Evolutionary conservation across 441 rosid species (phyloP).

Genomic region (Aleurites moluccanus): DNA sequence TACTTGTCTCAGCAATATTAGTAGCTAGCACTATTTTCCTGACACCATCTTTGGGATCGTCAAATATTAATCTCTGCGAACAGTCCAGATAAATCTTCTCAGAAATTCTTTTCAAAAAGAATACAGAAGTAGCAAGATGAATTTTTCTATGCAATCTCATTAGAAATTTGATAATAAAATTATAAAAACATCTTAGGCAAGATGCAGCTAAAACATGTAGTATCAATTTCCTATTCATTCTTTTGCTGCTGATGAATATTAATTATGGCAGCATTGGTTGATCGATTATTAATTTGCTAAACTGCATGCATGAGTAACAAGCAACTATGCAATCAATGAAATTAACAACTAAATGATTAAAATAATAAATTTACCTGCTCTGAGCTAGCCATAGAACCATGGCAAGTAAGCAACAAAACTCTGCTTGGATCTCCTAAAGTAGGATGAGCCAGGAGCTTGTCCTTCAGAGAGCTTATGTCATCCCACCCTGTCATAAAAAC

Average conservation of each 20-base stretch:
- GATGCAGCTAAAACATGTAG: slow-evolving; percentile 10
- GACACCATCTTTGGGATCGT: slow-evolving; percentile 67
- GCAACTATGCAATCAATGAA: not conserved
- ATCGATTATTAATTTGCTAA: not conserved
- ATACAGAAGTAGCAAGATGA: not conserved
- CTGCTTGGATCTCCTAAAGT: slow-evolving; percentile 65
- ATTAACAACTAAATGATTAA: slow-evolving; percentile 4
- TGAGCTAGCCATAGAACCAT: slow-evolving; percentile 93
- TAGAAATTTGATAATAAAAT: not conserved
- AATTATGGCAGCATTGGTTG: slow-evolving; percentile 1
- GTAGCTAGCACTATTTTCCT: slow-evolving; percentile 88
- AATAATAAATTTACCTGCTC: slow-evolving; percentile 64
- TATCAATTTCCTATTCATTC: not conserved
- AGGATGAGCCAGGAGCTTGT: slow-evolving; percentile 69
- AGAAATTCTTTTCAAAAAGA: slow-evolving; percentile 3
- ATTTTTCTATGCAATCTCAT: not conserved
- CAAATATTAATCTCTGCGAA: slow-evolving; percentile 85
- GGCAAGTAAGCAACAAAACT: slow-evolving; percentile 82
- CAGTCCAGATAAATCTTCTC: slow-evolving; percentile 27
- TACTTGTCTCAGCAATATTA: slow-evolving; percentile 96
- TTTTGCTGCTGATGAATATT: not conserved
- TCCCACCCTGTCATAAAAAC: slow-evolving; percentile 99
- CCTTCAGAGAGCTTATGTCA: slow-evolving; percentile 84
- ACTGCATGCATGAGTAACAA: not conserved
- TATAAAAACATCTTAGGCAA: not conserved